phyloP scores from a whole-genome alignment of 495 filamentous ascomycete species.

The Daldinia decipiens region DNA sequence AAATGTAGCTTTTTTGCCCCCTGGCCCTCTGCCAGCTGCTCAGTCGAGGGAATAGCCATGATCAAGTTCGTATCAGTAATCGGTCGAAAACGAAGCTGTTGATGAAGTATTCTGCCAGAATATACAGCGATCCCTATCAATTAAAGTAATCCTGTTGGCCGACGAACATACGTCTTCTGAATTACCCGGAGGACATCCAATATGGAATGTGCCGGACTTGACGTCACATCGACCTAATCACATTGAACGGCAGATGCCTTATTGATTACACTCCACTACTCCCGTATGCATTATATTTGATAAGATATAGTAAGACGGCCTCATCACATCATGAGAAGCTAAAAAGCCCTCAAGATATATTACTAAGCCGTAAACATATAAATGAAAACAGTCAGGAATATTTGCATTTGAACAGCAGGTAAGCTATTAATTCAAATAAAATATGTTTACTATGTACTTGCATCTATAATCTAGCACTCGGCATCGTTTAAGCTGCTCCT shows the following conservation, averaged over 20 bases:
- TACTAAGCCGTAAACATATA: slow-evolving; percentile 19
- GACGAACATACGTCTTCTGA: slow-evolving; percentile 31
- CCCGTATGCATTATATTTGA: slow-evolving; percentile 3
- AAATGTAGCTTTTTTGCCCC: slow-evolving; percentile 45
- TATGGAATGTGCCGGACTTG: slow-evolving; percentile 19
- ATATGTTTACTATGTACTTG: neutral
- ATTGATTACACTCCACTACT: slow-evolving; percentile 13
- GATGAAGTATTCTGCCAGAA: neutral
- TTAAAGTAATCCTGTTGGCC: slow-evolving; percentile 23
- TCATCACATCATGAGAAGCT: neutral
- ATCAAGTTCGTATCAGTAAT: neutral
- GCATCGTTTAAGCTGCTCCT: no score
- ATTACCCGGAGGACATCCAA: slow-evolving; percentile 38
- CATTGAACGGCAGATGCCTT: slow-evolving; percentile 29
- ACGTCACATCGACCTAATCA: slow-evolving; percentile 30
- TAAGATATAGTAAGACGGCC: slow-evolving; percentile 36
- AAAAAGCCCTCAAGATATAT: neutral
- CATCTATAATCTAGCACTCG: no score
- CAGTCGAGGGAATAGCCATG: slow-evolving; percentile 29
- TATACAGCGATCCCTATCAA: slow-evolving; percentile 14
- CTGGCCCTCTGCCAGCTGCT: slow-evolving; percentile 14
- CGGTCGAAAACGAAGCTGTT: neutral
- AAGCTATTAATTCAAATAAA: neutral
- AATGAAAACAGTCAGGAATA: neutral
- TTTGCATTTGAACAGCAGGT: neutral